These are phyloP conservation scores for Malus sylvestris DNA, from an alignment of 306 rosid species.

Conservation along the genomic window DNA sequence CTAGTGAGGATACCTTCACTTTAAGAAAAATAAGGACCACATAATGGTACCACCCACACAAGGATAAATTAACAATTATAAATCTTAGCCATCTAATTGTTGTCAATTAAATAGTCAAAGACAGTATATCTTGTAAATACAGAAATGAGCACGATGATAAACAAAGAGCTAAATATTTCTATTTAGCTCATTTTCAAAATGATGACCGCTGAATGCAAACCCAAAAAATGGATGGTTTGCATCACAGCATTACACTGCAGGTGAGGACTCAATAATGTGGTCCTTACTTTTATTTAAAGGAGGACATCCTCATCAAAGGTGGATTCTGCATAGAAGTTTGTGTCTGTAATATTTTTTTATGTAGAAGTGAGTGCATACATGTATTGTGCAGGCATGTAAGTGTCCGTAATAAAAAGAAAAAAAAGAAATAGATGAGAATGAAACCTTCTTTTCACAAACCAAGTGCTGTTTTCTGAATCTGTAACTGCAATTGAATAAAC, in stretches of 20 bases:
- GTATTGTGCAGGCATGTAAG: neutral
- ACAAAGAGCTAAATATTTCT: neutral
- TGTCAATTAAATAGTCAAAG: neutral
- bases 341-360: neutral
- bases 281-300: neutral
- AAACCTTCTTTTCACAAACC: slow-evolving; percentile 96
- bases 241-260: neutral
- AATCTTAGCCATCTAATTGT: neutral
- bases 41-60: neutral
- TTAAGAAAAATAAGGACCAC: neutral
- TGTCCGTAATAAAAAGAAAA: neutral
- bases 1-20: neutral
- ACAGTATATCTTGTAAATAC: neutral
- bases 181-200: too few species aligned
- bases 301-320: neutral
- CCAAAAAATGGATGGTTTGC: too few species aligned
- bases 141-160: neutral
- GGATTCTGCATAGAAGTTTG: neutral
- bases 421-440: slow-evolving; percentile 15
- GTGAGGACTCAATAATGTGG: neutral
- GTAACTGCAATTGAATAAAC: slow-evolving; percentile 91
- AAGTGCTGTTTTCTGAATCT: slow-evolving; percentile 74
- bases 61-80: neutral
- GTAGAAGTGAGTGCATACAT: neutral
- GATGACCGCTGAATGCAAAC: too few species aligned